Percentiles rank a stretch among this genome's conserved stretches.
Evolutionary conservation across 345 rosid genomes (phyloP).

Genomic region (Draba incana): DNA sequence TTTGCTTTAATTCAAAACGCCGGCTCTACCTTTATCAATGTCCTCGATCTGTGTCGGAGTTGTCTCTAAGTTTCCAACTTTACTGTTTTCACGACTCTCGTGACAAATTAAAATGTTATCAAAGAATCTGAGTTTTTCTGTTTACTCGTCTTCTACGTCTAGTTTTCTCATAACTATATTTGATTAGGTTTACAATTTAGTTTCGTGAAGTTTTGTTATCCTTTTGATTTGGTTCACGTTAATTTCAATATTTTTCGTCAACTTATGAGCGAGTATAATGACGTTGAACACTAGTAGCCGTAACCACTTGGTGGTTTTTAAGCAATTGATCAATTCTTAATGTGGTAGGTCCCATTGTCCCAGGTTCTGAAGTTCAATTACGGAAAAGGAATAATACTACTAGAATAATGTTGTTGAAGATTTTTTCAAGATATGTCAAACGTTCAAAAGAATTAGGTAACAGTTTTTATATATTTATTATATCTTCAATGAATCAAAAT

Average conservation of each 20-base stretch:
- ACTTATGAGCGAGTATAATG: too few species aligned
- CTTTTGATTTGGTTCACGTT: conserved; percentile 3
- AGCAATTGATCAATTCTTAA: conserved; percentile 18
- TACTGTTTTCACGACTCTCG: background rate
- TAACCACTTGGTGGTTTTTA: conserved; percentile 7
- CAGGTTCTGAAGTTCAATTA: conserved; percentile 18
- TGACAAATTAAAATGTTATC: background rate
- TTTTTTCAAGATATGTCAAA: background rate
- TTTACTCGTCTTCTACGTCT: background rate
- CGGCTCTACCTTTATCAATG: too few species aligned
- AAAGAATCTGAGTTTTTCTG: background rate
- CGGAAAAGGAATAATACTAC: background rate
- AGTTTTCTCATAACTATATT: background rate
- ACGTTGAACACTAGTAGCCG: background rate
- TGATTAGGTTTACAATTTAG: background rate
- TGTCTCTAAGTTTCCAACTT: background rate
- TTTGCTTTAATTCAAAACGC: background rate
- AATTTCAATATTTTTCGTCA: conserved; percentile 15
- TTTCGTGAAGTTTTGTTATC: conserved; percentile 15
- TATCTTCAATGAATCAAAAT: conserved; percentile 28
- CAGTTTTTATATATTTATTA: conserved; percentile 5
- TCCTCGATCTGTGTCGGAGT: background rate
- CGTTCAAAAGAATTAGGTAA: conserved; percentile 18
- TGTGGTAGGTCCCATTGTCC: conserved; percentile 29
- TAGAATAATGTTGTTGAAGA: background rate